These are phyloP conservation scores for Hypoxylon perforatum DNA, from an alignment of 495 filamentous ascomycete species.

Conservation along the genomic window DNA sequence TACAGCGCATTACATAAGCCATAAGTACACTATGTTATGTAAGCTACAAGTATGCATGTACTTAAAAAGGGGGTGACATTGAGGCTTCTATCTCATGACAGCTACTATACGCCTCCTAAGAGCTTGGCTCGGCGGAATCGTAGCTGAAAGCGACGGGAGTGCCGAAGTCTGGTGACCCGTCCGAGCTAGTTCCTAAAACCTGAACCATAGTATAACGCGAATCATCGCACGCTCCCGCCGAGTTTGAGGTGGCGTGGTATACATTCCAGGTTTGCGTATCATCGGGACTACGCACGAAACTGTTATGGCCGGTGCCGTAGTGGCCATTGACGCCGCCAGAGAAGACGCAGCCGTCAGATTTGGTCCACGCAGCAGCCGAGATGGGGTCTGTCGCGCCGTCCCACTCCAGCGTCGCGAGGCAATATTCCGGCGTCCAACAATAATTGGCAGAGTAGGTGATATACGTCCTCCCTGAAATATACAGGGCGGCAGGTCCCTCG, in stretches of 20 bases:
- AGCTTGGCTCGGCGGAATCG: conserved; percentile 26
- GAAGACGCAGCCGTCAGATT: conserved; percentile 48
- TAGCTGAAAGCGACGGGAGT: conserved; percentile 37
- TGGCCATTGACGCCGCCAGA: conserved; percentile 57
- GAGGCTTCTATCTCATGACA: no score
- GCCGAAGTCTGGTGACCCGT: conserved; percentile 62
- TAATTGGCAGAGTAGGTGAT: conserved; percentile 63
- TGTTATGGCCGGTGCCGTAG: conserved; percentile 66
- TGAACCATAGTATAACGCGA: conserved; percentile 63
- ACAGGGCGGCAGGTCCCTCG: conserved; percentile 64
- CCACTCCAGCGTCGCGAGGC: conserved; percentile 61
- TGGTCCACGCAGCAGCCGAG: conserved; percentile 55
- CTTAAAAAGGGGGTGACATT: no score
- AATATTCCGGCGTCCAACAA: conserved; percentile 65
- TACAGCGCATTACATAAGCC: no score
- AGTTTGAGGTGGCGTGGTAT: conserved; percentile 61
- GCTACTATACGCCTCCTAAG: no score
- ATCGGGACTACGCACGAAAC: conserved; percentile 62
- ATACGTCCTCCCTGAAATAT: conserved; percentile 56
- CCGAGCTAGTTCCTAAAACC: conserved; percentile 55
- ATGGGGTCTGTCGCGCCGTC: conserved; percentile 53
- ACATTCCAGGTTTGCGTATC: conserved; percentile 60
- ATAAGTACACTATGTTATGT: no score
- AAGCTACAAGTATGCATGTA: no score
- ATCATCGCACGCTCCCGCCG: conserved; percentile 55